Conservation (phyloP, 129 eudicot genomes). For the Ambrosia trifida region DNA sequence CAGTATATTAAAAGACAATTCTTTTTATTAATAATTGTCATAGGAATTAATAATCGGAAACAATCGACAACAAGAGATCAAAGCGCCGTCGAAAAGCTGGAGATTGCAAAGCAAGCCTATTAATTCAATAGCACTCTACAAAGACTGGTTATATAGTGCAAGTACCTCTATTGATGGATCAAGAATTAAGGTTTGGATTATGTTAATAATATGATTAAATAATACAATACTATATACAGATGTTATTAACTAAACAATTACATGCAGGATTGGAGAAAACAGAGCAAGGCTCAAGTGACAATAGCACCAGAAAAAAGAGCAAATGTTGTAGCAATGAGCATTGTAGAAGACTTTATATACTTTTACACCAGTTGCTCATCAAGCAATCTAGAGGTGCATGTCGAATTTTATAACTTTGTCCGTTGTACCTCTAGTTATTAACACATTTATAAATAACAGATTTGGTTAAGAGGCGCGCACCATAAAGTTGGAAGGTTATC, state of each 20-base stretch:
- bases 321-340: conserved; percentile 61
- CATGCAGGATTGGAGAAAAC: conserved; percentile 75
- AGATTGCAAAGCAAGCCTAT: conserved; percentile 63
- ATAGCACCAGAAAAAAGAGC: conserved; percentile 54
- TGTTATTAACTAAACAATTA: conserved; percentile 1
- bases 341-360: conserved; percentile 83
- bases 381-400: conserved; percentile 61
- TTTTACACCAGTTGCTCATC: conserved; percentile 52
- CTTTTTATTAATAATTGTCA: neutral
- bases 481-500: conserved; percentile 89
- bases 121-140: conserved; percentile 53
- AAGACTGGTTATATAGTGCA: conserved; percentile 84
- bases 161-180: conserved; percentile 65
- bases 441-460: conserved; percentile 40
- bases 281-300: conserved; percentile 54
- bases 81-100: conserved; percentile 65
- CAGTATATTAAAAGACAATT: neutral
- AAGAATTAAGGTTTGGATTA: conserved; percentile 51
- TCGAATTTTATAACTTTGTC: neutral
- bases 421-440: neutral
- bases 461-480: conserved; percentile 88
- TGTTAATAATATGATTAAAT: neutral
- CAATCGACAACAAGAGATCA: conserved; percentile 72
- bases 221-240: neutral
- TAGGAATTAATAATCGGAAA: conserved; percentile 56